Evolutionary conservation across 495 filamentous ascomycete genomes (phyloP).

Genomic region (Aspergillus asperescens): DNA sequence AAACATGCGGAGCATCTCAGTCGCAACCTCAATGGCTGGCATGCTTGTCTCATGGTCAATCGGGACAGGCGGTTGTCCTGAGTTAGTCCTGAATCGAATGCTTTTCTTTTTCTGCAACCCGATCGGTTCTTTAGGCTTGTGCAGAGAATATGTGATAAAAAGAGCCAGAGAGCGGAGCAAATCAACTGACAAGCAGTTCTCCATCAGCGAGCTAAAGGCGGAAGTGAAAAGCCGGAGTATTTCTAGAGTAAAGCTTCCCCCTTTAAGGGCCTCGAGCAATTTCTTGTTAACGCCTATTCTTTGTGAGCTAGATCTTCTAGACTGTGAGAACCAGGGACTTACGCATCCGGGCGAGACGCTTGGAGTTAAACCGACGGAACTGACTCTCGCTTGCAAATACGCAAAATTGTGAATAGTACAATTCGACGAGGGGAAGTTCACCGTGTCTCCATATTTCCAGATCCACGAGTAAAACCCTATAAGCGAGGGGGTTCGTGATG

Average conservation of each 20-base stretch:
- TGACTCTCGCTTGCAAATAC: constrained; percentile 79
- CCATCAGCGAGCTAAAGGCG: constrained; percentile 71
- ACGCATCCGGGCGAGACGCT: constrained; percentile 84
- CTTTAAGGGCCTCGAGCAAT: constrained; percentile 82
- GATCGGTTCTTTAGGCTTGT: constrained; percentile 50
- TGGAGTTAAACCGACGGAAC: constrained; percentile 84
- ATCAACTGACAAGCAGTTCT: constrained; percentile 72
- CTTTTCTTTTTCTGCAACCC: constrained; percentile 50
- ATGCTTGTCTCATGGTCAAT: constrained; percentile 29
- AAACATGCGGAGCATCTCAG: constrained; percentile 75
- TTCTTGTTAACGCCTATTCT: constrained; percentile 76
- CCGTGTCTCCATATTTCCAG: constrained; percentile 86
- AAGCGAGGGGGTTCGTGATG: constrained; percentile 92
- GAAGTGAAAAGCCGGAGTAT: constrained; percentile 68
- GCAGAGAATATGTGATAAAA: constrained; percentile 88
- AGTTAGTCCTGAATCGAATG: constrained; percentile 31
- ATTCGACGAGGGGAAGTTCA: constrained; percentile 62
- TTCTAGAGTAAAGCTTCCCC: constrained; percentile 64
- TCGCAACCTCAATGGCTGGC: constrained; percentile 54
- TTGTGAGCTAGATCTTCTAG: not conserved
- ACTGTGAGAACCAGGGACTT: constrained; percentile 36
- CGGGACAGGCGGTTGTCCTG: constrained; percentile 24
- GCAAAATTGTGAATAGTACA: constrained; percentile 90
- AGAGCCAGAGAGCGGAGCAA: constrained; percentile 81
- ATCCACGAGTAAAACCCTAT: constrained; percentile 85